Evolutionary conservation across 1,284 basidiomycete genomes (phyloP).

Genomic region (Boletellus deceptivus): DNA sequence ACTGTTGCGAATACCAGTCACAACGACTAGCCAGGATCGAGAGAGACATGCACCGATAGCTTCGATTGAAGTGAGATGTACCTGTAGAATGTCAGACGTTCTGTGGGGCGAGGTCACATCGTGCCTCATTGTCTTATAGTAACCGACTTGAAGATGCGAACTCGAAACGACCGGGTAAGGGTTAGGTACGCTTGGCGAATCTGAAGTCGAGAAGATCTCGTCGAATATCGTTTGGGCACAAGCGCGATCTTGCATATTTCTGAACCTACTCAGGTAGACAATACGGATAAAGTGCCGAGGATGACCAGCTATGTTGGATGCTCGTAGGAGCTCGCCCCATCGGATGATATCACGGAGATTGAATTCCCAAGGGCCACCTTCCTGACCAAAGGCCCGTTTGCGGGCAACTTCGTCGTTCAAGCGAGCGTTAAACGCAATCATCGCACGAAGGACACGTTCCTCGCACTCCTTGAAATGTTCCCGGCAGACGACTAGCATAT

Average conservation of each 20-base stretch:
- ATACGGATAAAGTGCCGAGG: slow-evolving; percentile 49
- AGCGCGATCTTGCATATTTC: slow-evolving; percentile 64
- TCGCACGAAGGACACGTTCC: slow-evolving; percentile 55
- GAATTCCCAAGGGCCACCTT: slow-evolving; percentile 98
- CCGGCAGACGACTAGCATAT: slow-evolving; percentile 80
- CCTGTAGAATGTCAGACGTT: slow-evolving; percentile 54
- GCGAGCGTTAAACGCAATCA: slow-evolving; percentile 83
- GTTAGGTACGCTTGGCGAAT: slow-evolving; percentile 12
- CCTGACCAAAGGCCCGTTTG: slow-evolving; percentile 71
- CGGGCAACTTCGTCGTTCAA: slow-evolving; percentile 73
- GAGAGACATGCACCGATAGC: slow-evolving; percentile 75
- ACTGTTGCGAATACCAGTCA: slow-evolving; percentile 72
- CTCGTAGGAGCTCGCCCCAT: slow-evolving; percentile 72
- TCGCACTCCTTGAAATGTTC: slow-evolving; percentile 71
- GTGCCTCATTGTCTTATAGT: slow-evolving; percentile 52
- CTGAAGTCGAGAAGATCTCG: slow-evolving; percentile 50
- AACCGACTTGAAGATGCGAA: slow-evolving; percentile 76
- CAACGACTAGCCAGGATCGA: slow-evolving; percentile 85
- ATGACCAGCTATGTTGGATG: slow-evolving; percentile 46
- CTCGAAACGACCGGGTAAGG: slow-evolving; percentile 39
- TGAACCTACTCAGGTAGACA: slow-evolving; percentile 87
- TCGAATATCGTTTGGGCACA: slow-evolving; percentile 65
- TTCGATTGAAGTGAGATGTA: slow-evolving; percentile 70
- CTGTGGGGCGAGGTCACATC: slow-evolving; percentile 41
- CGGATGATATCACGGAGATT: slow-evolving; percentile 95